Conservation (phyloP, 495 filamentous ascomycete genomes). For the Aspergillus affinis region DNA sequence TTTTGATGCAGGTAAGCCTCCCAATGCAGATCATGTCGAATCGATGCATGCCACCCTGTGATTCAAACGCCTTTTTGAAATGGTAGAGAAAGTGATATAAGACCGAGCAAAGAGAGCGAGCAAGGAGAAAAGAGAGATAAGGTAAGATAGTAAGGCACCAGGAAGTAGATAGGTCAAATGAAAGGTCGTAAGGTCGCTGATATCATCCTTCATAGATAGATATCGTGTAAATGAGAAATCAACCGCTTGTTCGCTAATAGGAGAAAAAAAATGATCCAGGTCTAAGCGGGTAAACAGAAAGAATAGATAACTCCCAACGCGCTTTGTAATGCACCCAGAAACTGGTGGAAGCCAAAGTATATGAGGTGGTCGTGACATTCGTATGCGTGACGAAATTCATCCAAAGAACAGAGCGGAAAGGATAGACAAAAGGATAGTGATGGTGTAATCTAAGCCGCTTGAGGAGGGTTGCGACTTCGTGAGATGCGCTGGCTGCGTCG, state of each 20-base stretch:
- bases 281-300: slow-evolving; percentile 7
- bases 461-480: slow-evolving; percentile 18
- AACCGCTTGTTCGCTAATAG: slow-evolving; percentile 15
- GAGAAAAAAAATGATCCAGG: slow-evolving; percentile 9
- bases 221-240: background rate
- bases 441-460: slow-evolving; percentile 3
- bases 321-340: slow-evolving; percentile 16
- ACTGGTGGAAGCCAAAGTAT: background rate
- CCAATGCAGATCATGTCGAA: slow-evolving; percentile 1
- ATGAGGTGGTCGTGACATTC: slow-evolving; percentile 10
- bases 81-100: slow-evolving; percentile 1
- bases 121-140: background rate
- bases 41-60: background rate
- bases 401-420: background rate
- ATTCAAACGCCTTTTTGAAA: slow-evolving; percentile 4
- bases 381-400: slow-evolving; percentile 7
- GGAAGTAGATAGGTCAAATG: background rate
- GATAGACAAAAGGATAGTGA: background rate
- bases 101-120: background rate
- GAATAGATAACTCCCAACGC: slow-evolving; percentile 15
- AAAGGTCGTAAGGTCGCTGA: background rate
- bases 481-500: slow-evolving; percentile 26
- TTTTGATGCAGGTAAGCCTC: no score
- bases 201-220: background rate
- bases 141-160: no score